A percentile compares a stretch with the other conserved stretches of the same genome.
Evolutionary conservation across 148 eudicot species (phyloP).

Genomic region (Arbutus unedo): DNA sequence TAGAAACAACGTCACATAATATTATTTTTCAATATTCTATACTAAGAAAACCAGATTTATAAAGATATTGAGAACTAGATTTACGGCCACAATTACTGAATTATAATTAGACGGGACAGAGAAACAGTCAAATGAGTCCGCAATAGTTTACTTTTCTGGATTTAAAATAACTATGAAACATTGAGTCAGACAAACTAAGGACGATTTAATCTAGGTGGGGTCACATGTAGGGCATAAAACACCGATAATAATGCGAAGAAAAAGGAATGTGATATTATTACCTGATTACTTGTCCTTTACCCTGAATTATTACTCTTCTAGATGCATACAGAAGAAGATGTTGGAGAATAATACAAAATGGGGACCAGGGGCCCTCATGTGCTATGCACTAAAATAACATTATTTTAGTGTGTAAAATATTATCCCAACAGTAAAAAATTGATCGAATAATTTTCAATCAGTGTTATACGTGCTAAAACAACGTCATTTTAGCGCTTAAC

Average conservation of each 20-base stretch:
- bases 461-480: too few relatives aligned
- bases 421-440: too few relatives aligned
- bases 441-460: too few relatives aligned
- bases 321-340: too few relatives aligned
- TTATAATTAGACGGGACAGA: conserved; percentile 16
- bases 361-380: too few relatives aligned
- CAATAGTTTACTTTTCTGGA: not conserved
- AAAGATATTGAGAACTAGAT: not conserved
- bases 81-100: not conserved
- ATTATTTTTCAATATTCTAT: not conserved
- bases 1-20: not conserved
- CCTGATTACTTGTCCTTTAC: conserved; percentile 4
- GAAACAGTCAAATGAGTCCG: conserved; percentile 34
- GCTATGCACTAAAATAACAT: too few relatives aligned
- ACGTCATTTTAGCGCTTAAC: too few relatives aligned
- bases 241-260: conserved; percentile 13
- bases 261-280: conserved; percentile 15
- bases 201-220: conserved; percentile 3
- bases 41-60: not conserved
- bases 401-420: too few relatives aligned
- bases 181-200: not conserved
- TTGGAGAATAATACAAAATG: too few relatives aligned
- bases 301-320: not conserved
- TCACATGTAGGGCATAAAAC: not conserved
- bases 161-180: not conserved